Conservation (phyloP, 805 yeast genomes). For the Spathaspora boniae region DNA sequence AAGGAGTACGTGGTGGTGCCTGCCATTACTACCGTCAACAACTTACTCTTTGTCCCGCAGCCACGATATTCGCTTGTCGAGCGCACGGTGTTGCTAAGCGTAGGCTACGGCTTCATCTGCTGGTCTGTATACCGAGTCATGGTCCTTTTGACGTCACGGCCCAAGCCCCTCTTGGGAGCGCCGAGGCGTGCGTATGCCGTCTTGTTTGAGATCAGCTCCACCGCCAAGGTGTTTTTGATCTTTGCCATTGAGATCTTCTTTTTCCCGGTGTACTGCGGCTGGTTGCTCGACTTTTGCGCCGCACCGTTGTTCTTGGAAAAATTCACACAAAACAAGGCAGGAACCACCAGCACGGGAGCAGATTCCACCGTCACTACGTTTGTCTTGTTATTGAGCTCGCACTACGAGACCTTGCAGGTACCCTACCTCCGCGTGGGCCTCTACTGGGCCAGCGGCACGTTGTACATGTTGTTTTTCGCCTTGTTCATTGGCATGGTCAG, state of each 20-base stretch:
- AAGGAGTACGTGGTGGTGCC: conserved; percentile 20
- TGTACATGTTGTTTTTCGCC: conserved; percentile 86
- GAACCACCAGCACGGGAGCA: conserved; percentile 5
- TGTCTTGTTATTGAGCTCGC: conserved; percentile 21
- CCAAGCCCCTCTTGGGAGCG: conserved; percentile 46
- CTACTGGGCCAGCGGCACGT: conserved; percentile 73
- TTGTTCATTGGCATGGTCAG: conserved; percentile 83
- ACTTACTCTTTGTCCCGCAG: conserved; percentile 17
- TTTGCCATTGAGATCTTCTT: conserved; percentile 76
- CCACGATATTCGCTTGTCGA: conserved; percentile 32
- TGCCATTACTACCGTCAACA: conserved; percentile 8
- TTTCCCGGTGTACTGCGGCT: conserved; percentile 86
- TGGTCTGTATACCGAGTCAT: conserved; percentile 24
- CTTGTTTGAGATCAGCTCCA: conserved; percentile 53
- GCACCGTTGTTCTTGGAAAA: conserved; percentile 48
- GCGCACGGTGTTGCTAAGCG: conserved; percentile 31
- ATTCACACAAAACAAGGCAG: conserved; percentile 10
- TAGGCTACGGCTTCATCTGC: conserved; percentile 32
- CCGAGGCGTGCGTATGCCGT: conserved; percentile 50
- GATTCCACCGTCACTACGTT: conserved; percentile 8
- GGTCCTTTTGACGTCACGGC: conserved; percentile 25
- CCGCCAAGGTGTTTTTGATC: conserved; percentile 70
- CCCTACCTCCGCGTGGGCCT: conserved; percentile 20
- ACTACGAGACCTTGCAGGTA: conserved; percentile 14
- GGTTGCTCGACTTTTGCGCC: conserved; percentile 64